Conservation (phyloP, 192 early-diverging fungal species). For the Coemansia sp. region DNA sequence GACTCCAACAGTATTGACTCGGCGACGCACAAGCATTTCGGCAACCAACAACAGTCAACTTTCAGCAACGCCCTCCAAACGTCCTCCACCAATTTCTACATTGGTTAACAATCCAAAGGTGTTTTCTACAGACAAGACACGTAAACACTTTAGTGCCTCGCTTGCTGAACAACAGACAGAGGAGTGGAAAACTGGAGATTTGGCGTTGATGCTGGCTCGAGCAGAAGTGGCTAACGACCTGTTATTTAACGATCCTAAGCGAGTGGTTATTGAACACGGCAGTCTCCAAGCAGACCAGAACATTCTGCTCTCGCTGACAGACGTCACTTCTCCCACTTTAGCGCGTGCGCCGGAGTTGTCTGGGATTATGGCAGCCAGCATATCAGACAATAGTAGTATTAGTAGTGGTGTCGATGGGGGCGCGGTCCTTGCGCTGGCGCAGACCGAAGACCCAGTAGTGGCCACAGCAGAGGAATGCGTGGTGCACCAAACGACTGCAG, state of each 20-base stretch:
- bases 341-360: not conserved
- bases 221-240: slow-evolving; percentile 47
- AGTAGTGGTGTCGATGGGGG: not conserved
- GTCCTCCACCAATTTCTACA: slow-evolving; percentile 1
- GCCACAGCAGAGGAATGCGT: not conserved
- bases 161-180: not conserved
- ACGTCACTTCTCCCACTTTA: slow-evolving; percentile 25
- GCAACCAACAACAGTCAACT: not conserved
- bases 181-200: slow-evolving; percentile 10
- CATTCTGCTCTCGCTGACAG: slow-evolving; percentile 32
- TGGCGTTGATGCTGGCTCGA: slow-evolving; percentile 36
- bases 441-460: not conserved
- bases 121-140: slow-evolving; percentile 4
- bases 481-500: not conserved
- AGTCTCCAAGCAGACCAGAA: slow-evolving; percentile 23
- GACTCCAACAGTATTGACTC: not conserved
- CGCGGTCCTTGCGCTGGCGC: too few species aligned
- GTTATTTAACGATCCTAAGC: slow-evolving; percentile 42
- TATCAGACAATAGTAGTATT: not conserved
- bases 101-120: not conserved
- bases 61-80: not conserved
- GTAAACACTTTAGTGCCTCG: not conserved
- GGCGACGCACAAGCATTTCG: slow-evolving; percentile 9
- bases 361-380: not conserved
- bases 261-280: slow-evolving; percentile 41